Conservation (phyloP, 129 eudicot species). For the sunflower (Helianthus annuus) region DNA sequence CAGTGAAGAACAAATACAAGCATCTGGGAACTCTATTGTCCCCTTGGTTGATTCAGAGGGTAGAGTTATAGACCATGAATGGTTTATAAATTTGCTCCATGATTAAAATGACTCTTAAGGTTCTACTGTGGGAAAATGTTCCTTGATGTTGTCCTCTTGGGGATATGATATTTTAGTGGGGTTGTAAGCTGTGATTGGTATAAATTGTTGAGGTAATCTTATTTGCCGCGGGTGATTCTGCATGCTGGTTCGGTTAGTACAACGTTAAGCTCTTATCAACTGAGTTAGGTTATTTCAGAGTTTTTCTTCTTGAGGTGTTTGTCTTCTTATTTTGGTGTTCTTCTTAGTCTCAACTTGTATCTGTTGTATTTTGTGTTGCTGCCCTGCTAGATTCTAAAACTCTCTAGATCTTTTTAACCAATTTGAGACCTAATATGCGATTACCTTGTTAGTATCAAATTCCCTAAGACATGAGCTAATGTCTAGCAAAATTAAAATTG, state of each 20-base stretch:
- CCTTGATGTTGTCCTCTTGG: slow-evolving; percentile 2
- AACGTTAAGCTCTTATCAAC: not conserved
- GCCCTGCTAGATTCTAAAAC: not conserved
- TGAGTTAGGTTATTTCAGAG: not conserved
- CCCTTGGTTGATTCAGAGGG: slow-evolving; percentile 9
- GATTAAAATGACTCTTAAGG: not conserved
- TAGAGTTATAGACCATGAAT: not conserved
- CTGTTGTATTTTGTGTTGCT: not conserved
- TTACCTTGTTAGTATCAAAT: not conserved
- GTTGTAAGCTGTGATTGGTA: not conserved
- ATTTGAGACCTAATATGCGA: not conserved
- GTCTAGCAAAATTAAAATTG: not conserved
- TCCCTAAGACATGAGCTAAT: not conserved
- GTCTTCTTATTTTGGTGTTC: not conserved
- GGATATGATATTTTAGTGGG: not conserved
- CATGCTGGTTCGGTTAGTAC: not conserved
- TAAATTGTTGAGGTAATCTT: not conserved
- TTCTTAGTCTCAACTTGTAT: not conserved
- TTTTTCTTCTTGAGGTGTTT: not conserved
- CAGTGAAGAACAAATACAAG: not conserved
- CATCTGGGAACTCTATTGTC: not conserved
- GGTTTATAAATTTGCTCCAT: not conserved
- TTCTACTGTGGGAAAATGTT: not conserved
- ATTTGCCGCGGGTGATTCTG: not conserved
- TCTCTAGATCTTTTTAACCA: not conserved